Percentiles rank a stretch among this genome's conserved stretches.
These are phyloP conservation scores for Colletotrichum sp. DNA, from an alignment of 2,329 filamentous ascomycete genomes.

Conservation along the genomic window DNA sequence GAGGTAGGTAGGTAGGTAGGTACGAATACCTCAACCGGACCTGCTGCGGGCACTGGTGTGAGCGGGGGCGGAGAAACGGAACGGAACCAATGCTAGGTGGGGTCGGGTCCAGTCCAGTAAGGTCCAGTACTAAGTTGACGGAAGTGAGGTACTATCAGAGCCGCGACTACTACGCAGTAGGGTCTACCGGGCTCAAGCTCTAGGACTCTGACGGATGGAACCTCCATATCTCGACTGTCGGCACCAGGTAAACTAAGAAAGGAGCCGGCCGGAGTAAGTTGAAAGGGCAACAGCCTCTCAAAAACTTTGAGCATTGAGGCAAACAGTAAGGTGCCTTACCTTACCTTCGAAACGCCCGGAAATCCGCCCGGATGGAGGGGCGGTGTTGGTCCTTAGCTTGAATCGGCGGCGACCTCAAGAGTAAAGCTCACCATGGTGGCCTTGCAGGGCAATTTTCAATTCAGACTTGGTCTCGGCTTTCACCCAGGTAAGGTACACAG, in stretches of 20 bases:
- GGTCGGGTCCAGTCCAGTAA: background rate
- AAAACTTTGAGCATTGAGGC: background rate
- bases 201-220: background rate
- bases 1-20: background rate
- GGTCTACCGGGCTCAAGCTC: background rate
- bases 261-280: background rate
- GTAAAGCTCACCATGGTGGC: background rate
- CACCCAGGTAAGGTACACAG: background rate
- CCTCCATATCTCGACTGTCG: background rate
- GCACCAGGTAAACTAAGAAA: background rate
- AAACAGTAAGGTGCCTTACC: background rate
- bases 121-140: background rate
- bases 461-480: background rate
- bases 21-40: background rate
- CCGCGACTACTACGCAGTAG: background rate
- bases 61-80: background rate
- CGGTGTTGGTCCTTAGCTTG: too few species aligned
- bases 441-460: background rate
- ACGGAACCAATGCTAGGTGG: background rate
- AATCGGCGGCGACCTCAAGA: background rate
- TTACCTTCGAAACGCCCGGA: background rate
- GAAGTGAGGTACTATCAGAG: background rate
- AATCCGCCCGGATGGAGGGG: background rate
- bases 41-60: background rate
- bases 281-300: background rate